Conservation (phyloP, 2,329 filamentous ascomycete species). For the Fusarium musae region DNA sequence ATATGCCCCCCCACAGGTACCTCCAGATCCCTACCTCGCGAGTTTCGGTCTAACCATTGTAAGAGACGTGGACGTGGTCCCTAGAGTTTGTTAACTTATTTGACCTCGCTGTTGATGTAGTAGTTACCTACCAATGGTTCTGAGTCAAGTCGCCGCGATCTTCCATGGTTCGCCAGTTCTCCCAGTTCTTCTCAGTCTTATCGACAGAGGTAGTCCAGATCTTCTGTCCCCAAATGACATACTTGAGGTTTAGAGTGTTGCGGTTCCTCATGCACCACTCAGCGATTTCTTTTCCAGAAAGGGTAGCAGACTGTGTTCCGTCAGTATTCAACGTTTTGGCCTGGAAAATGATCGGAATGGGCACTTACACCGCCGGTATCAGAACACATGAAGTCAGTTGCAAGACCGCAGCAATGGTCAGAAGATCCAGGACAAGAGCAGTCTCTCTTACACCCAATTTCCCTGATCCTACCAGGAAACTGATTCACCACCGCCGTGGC, state of each 20-base stretch:
- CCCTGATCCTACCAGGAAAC: constrained; percentile 50
- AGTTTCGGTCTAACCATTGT: constrained; percentile 26
- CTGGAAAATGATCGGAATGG: not conserved
- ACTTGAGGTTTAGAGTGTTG: constrained; percentile 55
- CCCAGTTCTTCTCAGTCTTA: constrained; percentile 51
- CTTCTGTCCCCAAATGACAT: constrained; percentile 62
- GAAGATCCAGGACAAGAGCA: constrained; percentile 48
- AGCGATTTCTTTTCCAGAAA: constrained; percentile 56
- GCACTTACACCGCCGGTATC: constrained; percentile 52
- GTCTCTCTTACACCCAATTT: constrained; percentile 50
- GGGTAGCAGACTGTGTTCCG: constrained; percentile 46
- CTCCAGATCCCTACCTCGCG: not conserved
- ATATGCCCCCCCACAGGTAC: not conserved
- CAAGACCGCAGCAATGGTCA: constrained; percentile 53
- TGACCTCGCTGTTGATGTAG: not conserved
- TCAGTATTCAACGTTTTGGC: not conserved
- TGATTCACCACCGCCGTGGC: constrained; percentile 50
- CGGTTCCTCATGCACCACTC: constrained; percentile 62
- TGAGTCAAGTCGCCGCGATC: constrained; percentile 54
- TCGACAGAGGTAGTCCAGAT: constrained; percentile 57
- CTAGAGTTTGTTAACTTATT: constrained; percentile 11
- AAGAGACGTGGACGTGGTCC: constrained; percentile 46
- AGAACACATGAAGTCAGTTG: constrained; percentile 53
- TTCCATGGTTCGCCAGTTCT: constrained; percentile 56
- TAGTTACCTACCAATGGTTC: constrained; percentile 55